Evolutionary conservation across 805 yeast genomes (phyloP).

Genomic region (Isabelozyma rhagii): DNA sequence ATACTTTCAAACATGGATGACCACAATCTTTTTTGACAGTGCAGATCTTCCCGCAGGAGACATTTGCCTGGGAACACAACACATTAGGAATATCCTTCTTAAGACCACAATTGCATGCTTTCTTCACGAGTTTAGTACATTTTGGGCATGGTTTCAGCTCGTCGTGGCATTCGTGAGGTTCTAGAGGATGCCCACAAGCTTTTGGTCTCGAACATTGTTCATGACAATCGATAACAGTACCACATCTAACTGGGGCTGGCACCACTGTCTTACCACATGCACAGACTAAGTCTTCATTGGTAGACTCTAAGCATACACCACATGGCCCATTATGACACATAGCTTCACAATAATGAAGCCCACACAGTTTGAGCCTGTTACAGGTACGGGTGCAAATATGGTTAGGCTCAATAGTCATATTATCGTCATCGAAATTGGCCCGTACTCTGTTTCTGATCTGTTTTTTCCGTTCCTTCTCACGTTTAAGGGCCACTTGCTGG

Average conservation of each 20-base stretch:
- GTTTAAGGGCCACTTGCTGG: constrained; percentile 55
- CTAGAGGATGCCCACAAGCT: constrained; percentile 69
- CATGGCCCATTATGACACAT: constrained; percentile 81
- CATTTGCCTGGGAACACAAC: constrained; percentile 64
- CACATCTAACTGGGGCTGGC: constrained; percentile 84
- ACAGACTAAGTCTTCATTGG: constrained; percentile 75
- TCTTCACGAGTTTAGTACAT: constrained; percentile 60
- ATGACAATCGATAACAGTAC: constrained; percentile 60
- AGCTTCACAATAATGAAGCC: constrained; percentile 59
- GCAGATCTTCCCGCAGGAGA: constrained; percentile 56
- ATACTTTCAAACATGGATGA: constrained; percentile 49
- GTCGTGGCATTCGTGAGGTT: constrained; percentile 75
- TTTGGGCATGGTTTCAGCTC: constrained; percentile 65
- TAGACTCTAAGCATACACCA: constrained; percentile 74
- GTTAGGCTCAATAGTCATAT: constrained; percentile 61
- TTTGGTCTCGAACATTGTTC: constrained; percentile 59
- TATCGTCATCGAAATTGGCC: constrained; percentile 43
- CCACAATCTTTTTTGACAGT: constrained; percentile 33
- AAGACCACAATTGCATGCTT: constrained; percentile 61
- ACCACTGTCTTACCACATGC: constrained; percentile 77
- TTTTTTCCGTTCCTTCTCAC: constrained; percentile 54
- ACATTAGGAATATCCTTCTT: constrained; percentile 52
- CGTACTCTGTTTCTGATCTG: constrained; percentile 45
- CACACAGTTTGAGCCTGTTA: constrained; percentile 58
- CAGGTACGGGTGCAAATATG: constrained; percentile 74